Evolutionary conservation across 2,329 filamentous ascomycete species (phyloP), one percentile per base, ranked within the genome.

Genomic region (Sporothrix brasiliensis): DNA sequence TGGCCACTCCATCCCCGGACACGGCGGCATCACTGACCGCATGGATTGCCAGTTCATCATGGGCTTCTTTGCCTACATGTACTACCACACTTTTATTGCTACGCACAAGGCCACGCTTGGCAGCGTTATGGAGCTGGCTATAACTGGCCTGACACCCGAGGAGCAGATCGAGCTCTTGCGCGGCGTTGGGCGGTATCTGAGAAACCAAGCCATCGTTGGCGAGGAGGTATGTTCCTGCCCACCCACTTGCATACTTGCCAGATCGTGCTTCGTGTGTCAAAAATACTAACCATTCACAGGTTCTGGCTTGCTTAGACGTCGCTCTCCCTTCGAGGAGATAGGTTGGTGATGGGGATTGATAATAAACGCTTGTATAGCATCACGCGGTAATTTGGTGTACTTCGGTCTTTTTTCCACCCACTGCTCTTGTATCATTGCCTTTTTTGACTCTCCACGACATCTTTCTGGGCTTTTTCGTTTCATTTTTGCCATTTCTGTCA

Each of bases 11-110:
- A 99, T 99, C 75, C 95, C 95, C 1, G 95, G 95, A 27, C 95
- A 99, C 77, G 95, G 95, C 72, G 95, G 95, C 75, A 98, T 99
- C 83, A 99, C 95, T 19, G 95, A 99, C 79, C 92, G 95, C 73
- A 98, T 99, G 94, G 95, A 99, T 79, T 99, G 95, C 80, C 95
- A 99, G 79, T 99, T 99, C 83, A 98, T 98, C 83, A 99, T 99
- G 95, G 95, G 95, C 10, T 95, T 97, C 81, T 98, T 99, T 77
- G 89, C 94, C 19, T 98, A 93, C 83, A 94, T 99, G 87, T 99
- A 99, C 83, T 99, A 96, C 82, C 94, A 97, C 80, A 95, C 92
- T 77, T 99, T 99, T 80, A 94, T 99, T 77, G 94, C 94, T 4
- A 86, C 93, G 7, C 89, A 97, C 84, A 93, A 94, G 80, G 89